Conservation (phyloP, 73 alveolate genomes). For the Paramecium sexaurelia region DNA sequence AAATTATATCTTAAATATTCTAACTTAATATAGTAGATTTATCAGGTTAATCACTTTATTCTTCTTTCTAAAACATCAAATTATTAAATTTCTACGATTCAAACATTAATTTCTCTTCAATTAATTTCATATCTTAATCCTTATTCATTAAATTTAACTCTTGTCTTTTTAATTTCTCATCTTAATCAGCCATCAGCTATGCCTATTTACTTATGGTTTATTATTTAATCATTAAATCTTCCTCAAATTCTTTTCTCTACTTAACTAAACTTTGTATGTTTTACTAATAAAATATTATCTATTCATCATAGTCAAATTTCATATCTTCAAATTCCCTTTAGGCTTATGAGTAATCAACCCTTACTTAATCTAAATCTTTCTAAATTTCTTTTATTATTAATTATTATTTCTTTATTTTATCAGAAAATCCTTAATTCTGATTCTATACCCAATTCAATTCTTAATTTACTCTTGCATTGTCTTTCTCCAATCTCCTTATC, state of each 20-base stretch:
- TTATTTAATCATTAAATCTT: background rate
- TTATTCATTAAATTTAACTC: slow-evolving; percentile 16
- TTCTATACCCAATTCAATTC: slow-evolving; percentile 7
- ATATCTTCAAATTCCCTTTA: slow-evolving; percentile 32
- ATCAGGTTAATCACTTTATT: background rate
- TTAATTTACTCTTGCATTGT: background rate
- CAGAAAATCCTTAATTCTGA: slow-evolving; percentile 17
- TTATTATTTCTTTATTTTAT: slow-evolving; percentile 26
- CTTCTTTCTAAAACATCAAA: background rate
- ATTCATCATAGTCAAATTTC: slow-evolving; percentile 47
- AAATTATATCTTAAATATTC: background rate
- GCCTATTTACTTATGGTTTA: background rate
- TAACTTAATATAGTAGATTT: slow-evolving; percentile 2
- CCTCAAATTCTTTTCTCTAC: background rate
- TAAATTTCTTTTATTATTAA: background rate
- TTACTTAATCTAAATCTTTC: slow-evolving; percentile 7
- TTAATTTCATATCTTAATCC: background rate
- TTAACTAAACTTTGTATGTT: background rate
- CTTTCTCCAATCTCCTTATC: slow-evolving; percentile 1
- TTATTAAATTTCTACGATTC: background rate
- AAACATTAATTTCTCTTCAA: slow-evolving; percentile 6
- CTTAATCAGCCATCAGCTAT: background rate
- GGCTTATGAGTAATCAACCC: background rate
- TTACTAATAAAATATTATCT: background rate
- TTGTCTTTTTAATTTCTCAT: slow-evolving; percentile 7